Evolutionary conservation across 495 filamentous ascomycete genomes (phyloP), one percentile per base, ranked within the genome.

Genomic region (Annulohypoxylon moriforme): DNA sequence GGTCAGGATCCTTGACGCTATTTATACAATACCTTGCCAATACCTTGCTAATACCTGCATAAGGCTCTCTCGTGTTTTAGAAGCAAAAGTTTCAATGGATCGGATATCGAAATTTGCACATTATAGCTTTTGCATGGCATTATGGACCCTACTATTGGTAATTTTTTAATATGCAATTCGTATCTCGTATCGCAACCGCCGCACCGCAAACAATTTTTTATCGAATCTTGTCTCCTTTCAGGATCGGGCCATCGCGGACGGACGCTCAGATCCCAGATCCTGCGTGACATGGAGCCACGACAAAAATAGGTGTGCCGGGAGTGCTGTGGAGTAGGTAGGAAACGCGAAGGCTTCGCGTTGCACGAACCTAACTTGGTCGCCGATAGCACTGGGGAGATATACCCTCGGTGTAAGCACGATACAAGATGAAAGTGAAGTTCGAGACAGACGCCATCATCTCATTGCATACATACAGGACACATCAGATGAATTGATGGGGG

Each of bases 61-160:
- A 34, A 62, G 59, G 27, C 44, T 34, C 40, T 44, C 40, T 52
- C 47, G 47, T 27, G 24, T 52, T 24, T 42, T 49, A 49, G 46
- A 49, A 49, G 46, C 47, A 52, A 52, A 25, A 20, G n/a, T 44
- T 29, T 52, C 47, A 25, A 52, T 29, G 20, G 22, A 25, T 44
- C 40, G 46, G 46, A 49, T 49, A 49, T 49, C 18, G 46, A 20
- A 49, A 49, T 24, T n/a, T 52, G 24, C 24, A 25, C 47, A 52
- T 52, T n/a, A 40, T n/a, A n/a, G 13, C 13, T n/a, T 29, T 29
- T 29, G 27, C 27, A 29, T 29, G 27, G 42, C 42, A 10, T 47
- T 25, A 25, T 25, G 20, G 27, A 50, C 3, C 22, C n/a, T n/a
- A 24, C 46, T 50, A 50, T 53, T 53, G 27, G 50, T 14, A 18